These are phyloP conservation scores for Porphyrellus cyaneotinctus DNA, from an alignment of 768 basidiomycete species.

Conservation along the genomic window DNA sequence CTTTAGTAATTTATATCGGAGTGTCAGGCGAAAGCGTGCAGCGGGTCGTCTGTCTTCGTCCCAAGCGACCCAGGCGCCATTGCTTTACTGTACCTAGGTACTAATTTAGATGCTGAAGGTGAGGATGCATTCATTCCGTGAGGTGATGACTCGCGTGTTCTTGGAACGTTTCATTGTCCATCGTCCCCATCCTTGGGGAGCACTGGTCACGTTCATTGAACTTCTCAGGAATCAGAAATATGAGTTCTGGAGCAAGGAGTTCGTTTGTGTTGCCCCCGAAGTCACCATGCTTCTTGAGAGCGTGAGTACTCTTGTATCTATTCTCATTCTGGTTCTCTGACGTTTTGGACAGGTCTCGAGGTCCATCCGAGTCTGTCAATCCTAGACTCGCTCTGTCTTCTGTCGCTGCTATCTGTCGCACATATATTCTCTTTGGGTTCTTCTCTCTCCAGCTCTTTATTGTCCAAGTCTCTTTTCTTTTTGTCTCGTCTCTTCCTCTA, in stretches of 20 bases:
- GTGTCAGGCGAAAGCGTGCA: constrained; percentile 86
- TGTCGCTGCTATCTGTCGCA: constrained; percentile 75
- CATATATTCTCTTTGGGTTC: constrained; percentile 69
- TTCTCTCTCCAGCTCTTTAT: constrained; percentile 17
- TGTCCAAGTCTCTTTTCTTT: constrained; percentile 1
- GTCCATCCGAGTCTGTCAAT: constrained; percentile 73
- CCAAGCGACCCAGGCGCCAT: constrained; percentile 80
- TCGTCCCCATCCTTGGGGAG: constrained; percentile 96
- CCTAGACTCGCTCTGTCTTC: constrained; percentile 62
- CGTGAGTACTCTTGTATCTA: constrained; percentile 42
- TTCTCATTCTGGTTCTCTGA: neutral
- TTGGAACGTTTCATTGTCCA: constrained; percentile 92
- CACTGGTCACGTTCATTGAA: constrained; percentile 90
- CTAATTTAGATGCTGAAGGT: constrained; percentile 91
- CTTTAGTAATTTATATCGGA: constrained; percentile 95
- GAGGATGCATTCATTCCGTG: constrained; percentile 49
- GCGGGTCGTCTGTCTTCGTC: constrained; percentile 77
- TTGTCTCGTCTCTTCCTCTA: constrained; percentile 27
- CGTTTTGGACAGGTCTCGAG: constrained; percentile 55
- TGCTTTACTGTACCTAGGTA: constrained; percentile 76
- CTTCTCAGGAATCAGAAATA: constrained; percentile 86
- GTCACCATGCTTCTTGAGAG: constrained; percentile 81
- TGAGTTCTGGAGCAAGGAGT: constrained; percentile 88
- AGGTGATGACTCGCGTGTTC: constrained; percentile 84
- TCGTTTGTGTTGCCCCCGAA: constrained; percentile 80